These are phyloP conservation scores for Ustilago nuda DNA, from an alignment of 1,284 basidiomycete species.

Conservation along the genomic window DNA sequence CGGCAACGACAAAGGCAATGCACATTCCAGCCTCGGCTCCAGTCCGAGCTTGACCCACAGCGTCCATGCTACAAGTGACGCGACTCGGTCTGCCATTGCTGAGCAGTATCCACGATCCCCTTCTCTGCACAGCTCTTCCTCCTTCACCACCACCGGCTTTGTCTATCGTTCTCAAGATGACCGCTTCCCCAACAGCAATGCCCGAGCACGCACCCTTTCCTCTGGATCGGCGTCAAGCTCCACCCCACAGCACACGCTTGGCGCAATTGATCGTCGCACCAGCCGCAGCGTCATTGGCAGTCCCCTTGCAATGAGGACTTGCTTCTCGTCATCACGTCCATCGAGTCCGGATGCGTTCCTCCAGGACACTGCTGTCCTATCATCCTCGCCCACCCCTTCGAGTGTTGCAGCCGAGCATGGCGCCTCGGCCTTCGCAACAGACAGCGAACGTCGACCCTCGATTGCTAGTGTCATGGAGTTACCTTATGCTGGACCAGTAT, in stretches of 20 bases:
- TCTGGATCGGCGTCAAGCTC: conserved; percentile 14
- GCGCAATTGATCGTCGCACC: conserved; percentile 12
- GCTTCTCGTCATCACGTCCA: conserved; percentile 8
- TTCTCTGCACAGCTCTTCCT: conserved; percentile 30
- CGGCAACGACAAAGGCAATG: conserved; percentile 11
- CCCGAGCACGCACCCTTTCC: conserved; percentile 13
- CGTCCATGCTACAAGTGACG: conserved; percentile 2
- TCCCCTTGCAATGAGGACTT: conserved; percentile 14
- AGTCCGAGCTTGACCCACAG: conserved; percentile 25
- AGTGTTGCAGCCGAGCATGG: conserved; percentile 2
- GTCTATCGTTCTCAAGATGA: conserved; percentile 19
- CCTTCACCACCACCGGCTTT: conserved; percentile 14
- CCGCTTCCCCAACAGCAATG: not conserved
- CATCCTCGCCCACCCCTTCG: not conserved
- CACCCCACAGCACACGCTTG: conserved; percentile 1
- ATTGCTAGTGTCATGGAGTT: conserved; percentile 19
- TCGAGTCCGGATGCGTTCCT: conserved; percentile 16
- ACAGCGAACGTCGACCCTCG: not conserved
- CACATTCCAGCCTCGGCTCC: conserved; percentile 22
- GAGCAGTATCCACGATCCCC: conserved; percentile 36
- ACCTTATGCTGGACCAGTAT: not conserved
- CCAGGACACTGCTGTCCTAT: not conserved
- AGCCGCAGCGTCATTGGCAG: conserved; percentile 17
- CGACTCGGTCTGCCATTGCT: conserved; percentile 6
- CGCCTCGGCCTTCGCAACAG: not conserved